These are phyloP conservation scores for Fusarium albidum DNA, from an alignment of 2,329 filamentous ascomycete genomes.

Conservation along the genomic window DNA sequence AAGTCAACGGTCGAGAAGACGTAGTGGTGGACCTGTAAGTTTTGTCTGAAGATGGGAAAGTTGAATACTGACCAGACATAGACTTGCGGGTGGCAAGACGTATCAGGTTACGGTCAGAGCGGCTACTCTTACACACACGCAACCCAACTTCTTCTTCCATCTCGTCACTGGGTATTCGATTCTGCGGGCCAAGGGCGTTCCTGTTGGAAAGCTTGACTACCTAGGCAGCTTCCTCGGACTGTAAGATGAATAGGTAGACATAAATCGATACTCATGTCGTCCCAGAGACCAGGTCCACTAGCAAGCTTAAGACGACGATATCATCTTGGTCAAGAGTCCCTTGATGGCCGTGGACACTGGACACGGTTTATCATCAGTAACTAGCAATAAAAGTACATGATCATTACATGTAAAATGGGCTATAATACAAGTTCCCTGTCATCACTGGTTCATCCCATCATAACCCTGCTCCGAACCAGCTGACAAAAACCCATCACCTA, in stretches of 20 bases:
- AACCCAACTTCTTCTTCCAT: constrained; percentile 32
- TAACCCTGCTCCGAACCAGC: not conserved
- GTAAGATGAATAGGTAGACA: constrained; percentile 1
- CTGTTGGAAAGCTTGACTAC: constrained; percentile 28
- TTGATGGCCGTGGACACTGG: no score
- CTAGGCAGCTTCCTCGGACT: constrained; percentile 19
- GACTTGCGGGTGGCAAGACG: constrained; percentile 17
- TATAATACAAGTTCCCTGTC: no score
- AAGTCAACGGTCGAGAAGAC: constrained; percentile 24
- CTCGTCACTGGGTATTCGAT: constrained; percentile 30
- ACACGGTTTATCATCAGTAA: no score
- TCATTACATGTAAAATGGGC: no score
- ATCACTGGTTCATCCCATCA: not conserved
- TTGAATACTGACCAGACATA: not conserved
- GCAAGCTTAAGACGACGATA: no score
- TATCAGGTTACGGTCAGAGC: constrained; percentile 19
- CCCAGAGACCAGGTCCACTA: no score
- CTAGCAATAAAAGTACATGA: no score
- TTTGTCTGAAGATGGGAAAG: not conserved
- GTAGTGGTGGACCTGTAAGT: constrained; percentile 14
- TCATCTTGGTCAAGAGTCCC: no score
- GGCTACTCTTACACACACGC: constrained; percentile 21
- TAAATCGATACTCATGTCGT: no score
- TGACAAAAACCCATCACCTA: constrained; percentile 3
- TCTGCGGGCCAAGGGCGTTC: constrained; percentile 28